These are phyloP conservation scores for Ganoderma leucocontextum DNA, from an alignment of 1,284 basidiomycete genomes.

Conservation along the genomic window DNA sequence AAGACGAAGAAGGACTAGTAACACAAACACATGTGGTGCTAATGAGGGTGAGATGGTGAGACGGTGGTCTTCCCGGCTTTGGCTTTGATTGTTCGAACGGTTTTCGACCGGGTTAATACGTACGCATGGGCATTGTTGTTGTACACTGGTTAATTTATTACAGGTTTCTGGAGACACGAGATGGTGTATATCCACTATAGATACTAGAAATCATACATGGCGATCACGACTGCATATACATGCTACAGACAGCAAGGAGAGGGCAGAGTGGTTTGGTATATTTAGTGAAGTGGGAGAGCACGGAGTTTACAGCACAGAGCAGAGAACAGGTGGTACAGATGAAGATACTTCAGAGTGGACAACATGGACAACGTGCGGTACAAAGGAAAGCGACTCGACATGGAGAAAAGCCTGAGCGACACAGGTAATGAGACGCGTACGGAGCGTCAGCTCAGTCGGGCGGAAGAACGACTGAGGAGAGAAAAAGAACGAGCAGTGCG, in stretches of 20 bases:
- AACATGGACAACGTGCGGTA: background rate
- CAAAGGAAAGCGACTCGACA: background rate
- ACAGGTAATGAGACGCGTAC: too few relatives aligned
- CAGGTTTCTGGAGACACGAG: background rate
- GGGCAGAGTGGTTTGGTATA: background rate
- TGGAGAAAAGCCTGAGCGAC: background rate
- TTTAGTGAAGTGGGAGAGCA: background rate
- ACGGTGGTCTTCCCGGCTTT: background rate
- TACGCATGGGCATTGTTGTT: background rate
- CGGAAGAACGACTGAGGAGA: too few relatives aligned
- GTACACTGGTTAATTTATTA: slow-evolving; percentile 2
- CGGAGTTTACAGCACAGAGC: background rate
- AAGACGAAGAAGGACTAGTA: slow-evolving; percentile 31
- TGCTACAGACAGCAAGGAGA: background rate
- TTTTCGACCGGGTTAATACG: background rate
- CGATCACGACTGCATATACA: background rate
- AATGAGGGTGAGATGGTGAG: background rate
- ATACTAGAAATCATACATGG: background rate
- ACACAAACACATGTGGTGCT: background rate
- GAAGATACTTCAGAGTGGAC: background rate
- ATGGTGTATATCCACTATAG: background rate
- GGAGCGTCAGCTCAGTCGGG: too few relatives aligned
- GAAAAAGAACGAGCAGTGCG: too few relatives aligned
- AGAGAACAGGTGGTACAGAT: background rate
- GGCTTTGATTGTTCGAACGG: background rate